Evolutionary conservation across 176 grass and related monocot genomes (phyloP).

Genomic region (Carex myosuroides): DNA sequence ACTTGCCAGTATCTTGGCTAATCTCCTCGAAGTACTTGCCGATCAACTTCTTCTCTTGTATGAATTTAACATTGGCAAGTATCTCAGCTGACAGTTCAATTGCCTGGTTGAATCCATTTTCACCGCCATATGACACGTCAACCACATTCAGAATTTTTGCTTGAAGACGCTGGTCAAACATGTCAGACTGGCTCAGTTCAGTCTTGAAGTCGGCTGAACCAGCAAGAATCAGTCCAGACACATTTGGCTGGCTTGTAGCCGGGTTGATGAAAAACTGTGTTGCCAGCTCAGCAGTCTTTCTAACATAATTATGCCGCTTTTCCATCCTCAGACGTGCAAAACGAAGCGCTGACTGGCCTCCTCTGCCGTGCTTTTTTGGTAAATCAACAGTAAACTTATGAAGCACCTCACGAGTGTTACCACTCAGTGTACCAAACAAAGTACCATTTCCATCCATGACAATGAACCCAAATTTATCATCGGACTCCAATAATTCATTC

Average conservation of each 20-base stretch:
- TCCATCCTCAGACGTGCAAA: slow-evolving; percentile 71
- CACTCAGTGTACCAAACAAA: slow-evolving; percentile 62
- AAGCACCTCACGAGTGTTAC: slow-evolving; percentile 66
- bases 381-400: slow-evolving; percentile 72
- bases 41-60: slow-evolving; percentile 76
- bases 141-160: slow-evolving; percentile 71
- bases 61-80: slow-evolving; percentile 69
- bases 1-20: slow-evolving; percentile 66
- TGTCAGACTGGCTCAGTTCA: slow-evolving; percentile 69
- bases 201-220: slow-evolving; percentile 79
- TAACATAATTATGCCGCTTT: slow-evolving; percentile 67
- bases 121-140: slow-evolving; percentile 71
- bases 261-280: slow-evolving; percentile 77
- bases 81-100: slow-evolving; percentile 73
- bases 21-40: slow-evolving; percentile 84
- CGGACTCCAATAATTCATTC: slow-evolving; percentile 69
- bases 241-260: slow-evolving; percentile 72
- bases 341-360: slow-evolving; percentile 64
- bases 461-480: slow-evolving; percentile 80
- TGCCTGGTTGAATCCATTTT: slow-evolving; percentile 67
- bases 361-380: slow-evolving; percentile 73
- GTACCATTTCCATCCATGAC: slow-evolving; percentile 77
- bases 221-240: slow-evolving; percentile 64
- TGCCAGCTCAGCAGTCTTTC: slow-evolving; percentile 72
- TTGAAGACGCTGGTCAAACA: slow-evolving; percentile 74